Evolutionary conservation across 2,329 filamentous ascomycete genomes (phyloP).

Genomic region (Nigrospora oryzae): DNA sequence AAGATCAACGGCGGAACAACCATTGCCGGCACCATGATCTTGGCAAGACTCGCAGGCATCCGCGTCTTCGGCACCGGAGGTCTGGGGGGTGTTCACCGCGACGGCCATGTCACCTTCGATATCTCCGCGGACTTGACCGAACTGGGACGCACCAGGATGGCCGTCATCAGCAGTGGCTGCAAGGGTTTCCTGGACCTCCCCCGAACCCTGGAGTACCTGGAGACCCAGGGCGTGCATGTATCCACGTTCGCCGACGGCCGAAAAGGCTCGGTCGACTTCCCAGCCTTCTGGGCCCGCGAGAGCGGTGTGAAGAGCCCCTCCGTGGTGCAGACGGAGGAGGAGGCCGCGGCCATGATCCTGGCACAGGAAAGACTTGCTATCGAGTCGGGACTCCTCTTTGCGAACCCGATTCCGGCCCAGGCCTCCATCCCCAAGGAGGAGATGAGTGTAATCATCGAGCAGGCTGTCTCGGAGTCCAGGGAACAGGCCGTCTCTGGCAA

Average conservation of each 20-base stretch:
- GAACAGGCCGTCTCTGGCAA: constrained; percentile 61
- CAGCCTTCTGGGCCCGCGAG: constrained; percentile 86
- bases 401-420: constrained; percentile 74
- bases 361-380: constrained; percentile 67
- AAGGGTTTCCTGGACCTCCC: constrained; percentile 95
- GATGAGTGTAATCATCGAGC: constrained; percentile 62
- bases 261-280: constrained; percentile 67
- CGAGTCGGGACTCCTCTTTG: constrained; percentile 74
- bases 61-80: constrained; percentile 91
- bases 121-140: constrained; percentile 93
- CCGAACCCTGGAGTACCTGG: constrained; percentile 71
- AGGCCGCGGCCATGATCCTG: constrained; percentile 83
- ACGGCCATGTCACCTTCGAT: constrained; percentile 80
- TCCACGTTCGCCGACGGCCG: constrained; percentile 85
- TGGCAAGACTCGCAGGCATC: constrained; percentile 81
- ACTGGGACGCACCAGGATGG: constrained; percentile 79
- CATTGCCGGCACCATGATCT: constrained; percentile 84
- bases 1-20: constrained; percentile 84
- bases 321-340: constrained; percentile 63
- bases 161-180: constrained; percentile 83
- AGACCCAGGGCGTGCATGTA: constrained; percentile 69
- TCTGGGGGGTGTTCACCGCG: constrained; percentile 87
- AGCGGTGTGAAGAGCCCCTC: constrained; percentile 75
- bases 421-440: constrained; percentile 60
- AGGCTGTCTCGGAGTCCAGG: constrained; percentile 57